These are phyloP conservation scores for Pseudotulostoma volvatum DNA, from an alignment of 495 filamentous ascomycete genomes.

Conservation along the genomic window DNA sequence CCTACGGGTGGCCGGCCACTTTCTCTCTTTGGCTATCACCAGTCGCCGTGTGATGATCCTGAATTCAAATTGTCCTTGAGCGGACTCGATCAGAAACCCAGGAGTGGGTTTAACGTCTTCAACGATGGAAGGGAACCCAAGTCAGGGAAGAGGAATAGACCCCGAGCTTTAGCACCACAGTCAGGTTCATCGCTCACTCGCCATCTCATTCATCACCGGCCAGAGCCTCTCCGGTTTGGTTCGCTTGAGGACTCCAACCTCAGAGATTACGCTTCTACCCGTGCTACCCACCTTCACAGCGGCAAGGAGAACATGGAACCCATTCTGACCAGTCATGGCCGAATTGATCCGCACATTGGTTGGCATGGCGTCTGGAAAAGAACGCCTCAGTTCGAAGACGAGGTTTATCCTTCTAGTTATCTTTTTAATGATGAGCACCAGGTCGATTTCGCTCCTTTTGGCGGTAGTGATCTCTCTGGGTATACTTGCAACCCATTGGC, in stretches of 20 bases:
- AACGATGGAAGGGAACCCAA: conserved; percentile 13
- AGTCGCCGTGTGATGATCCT: conserved; percentile 12
- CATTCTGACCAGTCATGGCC: conserved; percentile 17
- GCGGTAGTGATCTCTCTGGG: conserved; percentile 14
- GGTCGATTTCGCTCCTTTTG: conserved; percentile 17
- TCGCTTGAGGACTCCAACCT: conserved; percentile 5
- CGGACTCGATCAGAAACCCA: conserved; percentile 9
- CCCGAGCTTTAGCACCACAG: conserved; percentile 1
- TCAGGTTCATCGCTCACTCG: conserved; percentile 9
- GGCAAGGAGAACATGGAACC: conserved; percentile 34
- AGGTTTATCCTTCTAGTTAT: conserved; percentile 2
- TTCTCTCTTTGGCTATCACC: conserved; percentile 1
- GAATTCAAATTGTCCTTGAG: conserved; percentile 16
- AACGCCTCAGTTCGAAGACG: conserved; percentile 9
- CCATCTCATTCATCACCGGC: conserved; percentile 11
- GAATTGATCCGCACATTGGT: conserved; percentile 13
- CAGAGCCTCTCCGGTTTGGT: conserved; percentile 1
- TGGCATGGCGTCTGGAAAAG: conserved; percentile 21
- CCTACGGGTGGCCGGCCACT: conserved; percentile 3
- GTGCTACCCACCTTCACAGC: background rate
- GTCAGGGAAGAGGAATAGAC: conserved; percentile 4
- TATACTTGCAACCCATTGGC: conserved; percentile 26
- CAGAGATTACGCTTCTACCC: conserved; percentile 5
- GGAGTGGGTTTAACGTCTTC: conserved; percentile 20
- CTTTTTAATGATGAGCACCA: conserved; percentile 17